Base-by-base conservation (phyloP, 1,284 basidiomycete species). In the Cutaneotrichosporon sp. region DNA sequence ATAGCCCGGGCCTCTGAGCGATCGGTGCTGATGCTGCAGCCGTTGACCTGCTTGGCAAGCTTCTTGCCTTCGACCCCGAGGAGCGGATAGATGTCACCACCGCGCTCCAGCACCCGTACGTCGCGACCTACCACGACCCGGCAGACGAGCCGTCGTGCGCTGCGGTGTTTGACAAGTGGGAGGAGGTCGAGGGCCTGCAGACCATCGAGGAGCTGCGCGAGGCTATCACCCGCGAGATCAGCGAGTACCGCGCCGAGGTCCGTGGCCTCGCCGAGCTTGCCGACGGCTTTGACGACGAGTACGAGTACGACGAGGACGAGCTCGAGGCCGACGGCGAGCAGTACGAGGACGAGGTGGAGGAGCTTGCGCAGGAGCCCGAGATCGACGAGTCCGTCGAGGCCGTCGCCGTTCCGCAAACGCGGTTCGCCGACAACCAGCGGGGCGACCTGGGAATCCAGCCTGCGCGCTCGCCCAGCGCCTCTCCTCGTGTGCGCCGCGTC, bases 81-180 rank as follows among this genome's bases (percentile, higher is more conserved):
- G 81, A 84, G 59, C 89, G 97, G 43, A 89, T 95, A 66, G 85
- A 86, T 4, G 93, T 97, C 42, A 80, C 83, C 9, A 84, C 90
- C 59, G 94, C 97, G 2, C 85, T 99, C 16, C 86, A 87, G 58
- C 95, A 99, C 74, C 90, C 94, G 0, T 99, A 94, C 86, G 82
- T 99, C 34, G 83, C 89, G 8, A 84, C 90, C 13, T 97, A 95
- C 78, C 92, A 97, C 71, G 94, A 97, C 70, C 86, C 87, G 50
- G 82, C 83, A 1, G 95, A 97, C 69, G 95, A 97, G 69, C 91
- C 92, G 0, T 83, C 84, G 25, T 95, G 92, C 72, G 83, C 85
- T 1, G 75, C 81, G 33, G 83, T 84, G 38, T 97, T 95, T 72
- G 87, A 92, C 67, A 88, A 87, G 69, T 95, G 92, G 92, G 85